These are phyloP conservation scores for Debaryomycetaceae sp. DNA, from an alignment of 1,139 yeast species.

Conservation along the genomic window DNA sequence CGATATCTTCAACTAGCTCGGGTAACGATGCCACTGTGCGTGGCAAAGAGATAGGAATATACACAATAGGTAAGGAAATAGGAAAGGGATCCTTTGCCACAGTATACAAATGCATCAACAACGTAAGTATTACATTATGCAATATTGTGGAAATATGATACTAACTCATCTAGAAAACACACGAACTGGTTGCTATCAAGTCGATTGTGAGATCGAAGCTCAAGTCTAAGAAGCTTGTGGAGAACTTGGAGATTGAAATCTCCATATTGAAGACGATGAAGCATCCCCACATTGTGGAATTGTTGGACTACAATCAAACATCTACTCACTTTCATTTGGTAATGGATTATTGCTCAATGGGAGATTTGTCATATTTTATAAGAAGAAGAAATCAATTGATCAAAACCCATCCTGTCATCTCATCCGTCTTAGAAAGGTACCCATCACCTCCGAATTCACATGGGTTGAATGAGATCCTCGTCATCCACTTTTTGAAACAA, in stretches of 20 bases:
- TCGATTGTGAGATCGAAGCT: constrained; percentile 80
- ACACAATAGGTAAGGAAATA: constrained; percentile 43
- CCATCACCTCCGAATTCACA: constrained; percentile 78
- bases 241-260: constrained; percentile 88
- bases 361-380: constrained; percentile 86
- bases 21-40: neutral
- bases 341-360: constrained; percentile 97
- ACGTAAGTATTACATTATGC: constrained; percentile 12
- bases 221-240: constrained; percentile 79
- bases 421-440: constrained; percentile 70
- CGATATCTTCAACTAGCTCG: neutral
- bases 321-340: constrained; percentile 77
- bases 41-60: constrained; percentile 21
- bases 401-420: constrained; percentile 74
- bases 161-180: constrained; percentile 25
- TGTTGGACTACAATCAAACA: constrained; percentile 79
- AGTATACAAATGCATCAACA: constrained; percentile 43
- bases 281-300: constrained; percentile 89
- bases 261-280: constrained; percentile 78
- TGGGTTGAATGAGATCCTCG: constrained; percentile 77
- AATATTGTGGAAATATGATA: neutral
- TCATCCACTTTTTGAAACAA: constrained; percentile 82
- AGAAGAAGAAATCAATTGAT: constrained; percentile 70
- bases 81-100: constrained; percentile 53
- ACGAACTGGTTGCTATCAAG: constrained; percentile 77